phyloP scores from a whole-genome alignment of 208 protist species.

The Leptomonas pyrrhocoris region DNA sequence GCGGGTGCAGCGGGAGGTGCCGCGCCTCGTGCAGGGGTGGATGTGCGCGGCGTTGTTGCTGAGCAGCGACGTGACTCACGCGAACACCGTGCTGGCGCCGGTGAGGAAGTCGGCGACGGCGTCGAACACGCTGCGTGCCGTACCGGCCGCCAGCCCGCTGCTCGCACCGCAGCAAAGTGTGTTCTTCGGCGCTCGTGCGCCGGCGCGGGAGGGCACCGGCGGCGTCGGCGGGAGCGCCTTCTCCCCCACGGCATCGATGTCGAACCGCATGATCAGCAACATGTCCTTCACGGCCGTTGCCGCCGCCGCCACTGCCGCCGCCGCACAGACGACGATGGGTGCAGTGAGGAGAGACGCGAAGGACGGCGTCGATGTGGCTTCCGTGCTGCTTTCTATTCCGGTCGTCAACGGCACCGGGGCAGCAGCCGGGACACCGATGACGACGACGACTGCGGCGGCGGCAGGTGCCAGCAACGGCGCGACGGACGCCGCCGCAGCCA shows the following conservation, averaged over 20 bases:
- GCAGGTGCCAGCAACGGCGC: neutral
- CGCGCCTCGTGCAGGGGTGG: constrained; percentile 72
- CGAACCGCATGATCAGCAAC: constrained; percentile 12
- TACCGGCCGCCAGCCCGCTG: constrained; percentile 12
- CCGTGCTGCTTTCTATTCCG: constrained; percentile 31
- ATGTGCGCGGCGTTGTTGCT: constrained; percentile 60
- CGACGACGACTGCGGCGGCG: neutral
- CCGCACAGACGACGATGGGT: neutral
- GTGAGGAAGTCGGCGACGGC: neutral
- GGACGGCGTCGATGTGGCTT: constrained; percentile 1
- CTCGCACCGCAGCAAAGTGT: constrained; percentile 23
- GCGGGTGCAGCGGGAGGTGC: constrained; percentile 54
- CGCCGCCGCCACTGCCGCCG: constrained; percentile 15
- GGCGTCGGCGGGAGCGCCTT: constrained; percentile 5
- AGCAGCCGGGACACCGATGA: neutral
- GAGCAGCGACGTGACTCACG: constrained; percentile 39
- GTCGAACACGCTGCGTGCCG: constrained; percentile 3
- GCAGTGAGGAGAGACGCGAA: neutral
- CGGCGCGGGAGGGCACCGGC: constrained; percentile 9
- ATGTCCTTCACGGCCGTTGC: constrained; percentile 22
- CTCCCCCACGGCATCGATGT: constrained; percentile 3
- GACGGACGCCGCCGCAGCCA: neutral
- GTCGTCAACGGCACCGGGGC: constrained; percentile 10
- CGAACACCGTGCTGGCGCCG: constrained; percentile 33
- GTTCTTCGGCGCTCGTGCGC: constrained; percentile 16